Evolutionary conservation across 768 basidiomycete species (phyloP).

Genomic region (Exsudoporus frostii): DNA sequence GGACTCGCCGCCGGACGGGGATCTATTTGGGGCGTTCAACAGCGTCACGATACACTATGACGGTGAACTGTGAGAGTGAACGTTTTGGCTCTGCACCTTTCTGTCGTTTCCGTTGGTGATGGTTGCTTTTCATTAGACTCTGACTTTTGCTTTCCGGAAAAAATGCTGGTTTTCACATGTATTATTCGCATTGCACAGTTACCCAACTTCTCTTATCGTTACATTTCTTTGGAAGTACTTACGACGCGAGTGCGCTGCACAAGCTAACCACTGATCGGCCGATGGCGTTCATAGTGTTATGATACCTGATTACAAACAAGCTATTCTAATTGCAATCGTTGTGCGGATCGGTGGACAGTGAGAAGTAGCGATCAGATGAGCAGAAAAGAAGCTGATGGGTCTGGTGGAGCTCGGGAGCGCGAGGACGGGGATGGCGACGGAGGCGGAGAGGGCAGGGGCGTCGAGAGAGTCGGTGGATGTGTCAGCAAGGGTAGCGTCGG

Average conservation of each 20-base stretch:
- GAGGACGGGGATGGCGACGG: constrained; percentile 11
- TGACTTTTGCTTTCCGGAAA: constrained; percentile 21
- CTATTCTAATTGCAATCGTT: constrained; percentile 27
- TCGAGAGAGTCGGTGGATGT: constrained; percentile 24
- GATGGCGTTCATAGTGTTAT: constrained; percentile 28
- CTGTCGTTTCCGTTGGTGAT: constrained; percentile 14
- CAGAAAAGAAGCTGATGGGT: constrained; percentile 20
- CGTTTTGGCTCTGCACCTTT: too few species aligned
- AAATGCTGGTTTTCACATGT: constrained; percentile 28
- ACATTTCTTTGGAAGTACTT: constrained; percentile 26
- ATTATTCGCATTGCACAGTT: constrained; percentile 33
- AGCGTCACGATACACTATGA: constrained; percentile 88
- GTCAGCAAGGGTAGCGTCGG: constrained; percentile 26
- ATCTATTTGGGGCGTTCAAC: constrained; percentile 84
- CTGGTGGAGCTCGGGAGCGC: constrained; percentile 13
- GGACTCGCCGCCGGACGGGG: constrained; percentile 46
- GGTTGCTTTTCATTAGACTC: constrained; percentile 19
- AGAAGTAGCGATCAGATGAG: constrained; percentile 11
- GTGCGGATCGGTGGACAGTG: constrained; percentile 1
- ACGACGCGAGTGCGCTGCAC: constrained; percentile 15
- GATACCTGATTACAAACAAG: constrained; percentile 29
- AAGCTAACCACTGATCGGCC: constrained; percentile 20
- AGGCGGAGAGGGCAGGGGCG: constrained; percentile 15
- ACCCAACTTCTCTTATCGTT: constrained; percentile 14
- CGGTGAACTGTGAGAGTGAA: constrained; percentile 46